Percentiles rank a stretch among this genome's conserved stretches.
These are phyloP conservation scores for Xylaria sp. DNA, from an alignment of 2,329 filamentous ascomycete genomes.

Conservation along the genomic window DNA sequence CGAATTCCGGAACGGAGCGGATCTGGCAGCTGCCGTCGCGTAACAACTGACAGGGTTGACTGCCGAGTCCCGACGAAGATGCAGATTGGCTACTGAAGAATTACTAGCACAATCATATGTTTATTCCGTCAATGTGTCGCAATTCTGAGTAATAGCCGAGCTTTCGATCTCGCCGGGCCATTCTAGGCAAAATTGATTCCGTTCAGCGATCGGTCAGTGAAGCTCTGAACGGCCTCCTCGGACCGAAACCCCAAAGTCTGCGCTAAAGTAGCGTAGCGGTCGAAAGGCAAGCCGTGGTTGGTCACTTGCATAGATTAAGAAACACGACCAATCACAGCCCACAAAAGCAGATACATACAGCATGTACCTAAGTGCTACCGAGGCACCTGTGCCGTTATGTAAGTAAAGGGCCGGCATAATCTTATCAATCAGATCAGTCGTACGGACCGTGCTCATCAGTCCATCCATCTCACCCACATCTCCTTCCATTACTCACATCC, in stretches of 20 bases:
- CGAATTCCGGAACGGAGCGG: no score
- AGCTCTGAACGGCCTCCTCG: background rate
- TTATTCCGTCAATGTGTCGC: background rate
- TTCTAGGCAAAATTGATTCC: background rate
- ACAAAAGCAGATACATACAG: no score
- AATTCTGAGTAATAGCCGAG: background rate
- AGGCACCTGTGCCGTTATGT: no score
- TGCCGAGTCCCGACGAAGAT: no score
- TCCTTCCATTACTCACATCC: conserved; percentile 1
- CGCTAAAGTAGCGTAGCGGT: background rate
- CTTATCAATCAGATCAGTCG: conserved; percentile 37
- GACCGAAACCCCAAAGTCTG: background rate
- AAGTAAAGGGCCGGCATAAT: conserved; percentile 27
- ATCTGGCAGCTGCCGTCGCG: no score
- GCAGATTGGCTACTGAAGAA: no score
- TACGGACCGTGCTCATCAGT: conserved; percentile 11
- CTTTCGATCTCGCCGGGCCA: background rate
- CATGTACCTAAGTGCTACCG: no score
- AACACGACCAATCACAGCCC: no score
- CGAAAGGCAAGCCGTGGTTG: background rate
- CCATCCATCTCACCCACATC: conserved; percentile 8
- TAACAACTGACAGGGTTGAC: no score
- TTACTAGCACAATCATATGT: background rate
- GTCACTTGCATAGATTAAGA: background rate
- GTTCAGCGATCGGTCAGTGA: background rate